Evolutionary conservation across 2,329 filamentous ascomycete genomes (phyloP), one percentile per base, ranked within the genome.

Genomic region (Colletotrichum tabaci): DNA sequence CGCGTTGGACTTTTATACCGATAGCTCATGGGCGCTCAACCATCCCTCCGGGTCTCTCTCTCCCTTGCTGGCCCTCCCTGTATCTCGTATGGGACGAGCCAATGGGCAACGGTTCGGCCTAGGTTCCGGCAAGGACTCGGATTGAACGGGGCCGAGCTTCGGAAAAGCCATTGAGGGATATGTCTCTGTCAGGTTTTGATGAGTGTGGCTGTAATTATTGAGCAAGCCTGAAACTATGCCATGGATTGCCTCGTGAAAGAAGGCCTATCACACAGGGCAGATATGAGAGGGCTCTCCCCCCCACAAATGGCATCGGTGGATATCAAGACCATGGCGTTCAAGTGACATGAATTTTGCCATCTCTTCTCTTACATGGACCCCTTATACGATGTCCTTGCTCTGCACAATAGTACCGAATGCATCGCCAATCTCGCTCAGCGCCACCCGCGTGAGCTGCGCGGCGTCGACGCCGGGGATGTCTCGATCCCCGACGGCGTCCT

Each of bases 401-500:
- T 78, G 71, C n/a, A 92, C 82, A 8, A 92, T 82, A 0, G 89
- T 92, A 0, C 84, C 91, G 79, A 92, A 92, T 1, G 84, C 87
- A 84, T 93, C 91, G 0, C 76, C 88, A 77, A 93, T 80, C 79
- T 93, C 91, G 7, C 84, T 83, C 74, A 93, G 79, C 2, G 84
- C 84, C 72, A 87, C 85, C 78, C 80, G 77, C 0, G 81, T 80
- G 26, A 92, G 77, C 66, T 90, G 85, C 13, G 86, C 84, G 0
- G 87, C 90, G 7, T 83, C 82, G 0, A 86, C 87, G 1, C 90
- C 90, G 0, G 91, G 91, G 55, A 93, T 91, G 77, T 92, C 86
- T 10, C 91, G 80, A 78, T 93, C 91, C 0, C 91, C 91, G 47
- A 93, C 87, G 0, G 85, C 90, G 77, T 92, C 91, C 75, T 87